These are phyloP conservation scores for Tolypocladium tundrense DNA, from an alignment of 2,329 filamentous ascomycete species.

Conservation along the genomic window DNA sequence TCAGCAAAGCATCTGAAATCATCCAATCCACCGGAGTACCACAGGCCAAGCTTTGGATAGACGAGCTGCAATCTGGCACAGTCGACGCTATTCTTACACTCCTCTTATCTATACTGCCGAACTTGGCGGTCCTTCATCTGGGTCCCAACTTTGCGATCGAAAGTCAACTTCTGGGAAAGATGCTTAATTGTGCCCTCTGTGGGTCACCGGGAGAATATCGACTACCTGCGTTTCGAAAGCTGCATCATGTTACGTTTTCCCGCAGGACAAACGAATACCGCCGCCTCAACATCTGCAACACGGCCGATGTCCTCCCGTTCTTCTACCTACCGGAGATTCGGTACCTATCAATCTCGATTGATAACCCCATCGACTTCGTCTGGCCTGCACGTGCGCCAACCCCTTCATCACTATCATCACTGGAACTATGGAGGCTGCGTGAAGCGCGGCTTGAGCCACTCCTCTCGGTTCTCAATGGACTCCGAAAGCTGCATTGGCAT, in stretches of 20 bases:
- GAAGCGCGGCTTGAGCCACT: slow-evolving; percentile 4
- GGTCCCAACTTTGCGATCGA: slow-evolving; percentile 1
- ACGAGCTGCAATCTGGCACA: background rate
- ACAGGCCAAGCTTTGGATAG: background rate
- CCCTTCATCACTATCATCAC: background rate
- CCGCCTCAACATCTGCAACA: background rate
- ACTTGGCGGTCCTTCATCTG: slow-evolving; percentile 1
- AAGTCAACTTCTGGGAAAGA: background rate
- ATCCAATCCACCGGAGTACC: background rate
- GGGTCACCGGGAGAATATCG: background rate
- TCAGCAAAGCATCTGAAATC: background rate
- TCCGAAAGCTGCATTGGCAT: background rate
- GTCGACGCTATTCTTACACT: slow-evolving; percentile 4
- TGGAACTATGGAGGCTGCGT: slow-evolving; percentile 5
- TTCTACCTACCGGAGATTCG: slow-evolving; percentile 5
- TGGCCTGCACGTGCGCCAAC: slow-evolving; percentile 2
- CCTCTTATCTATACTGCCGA: slow-evolving; percentile 1
- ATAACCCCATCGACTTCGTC: slow-evolving; percentile 3
- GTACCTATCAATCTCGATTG: slow-evolving; percentile 2
- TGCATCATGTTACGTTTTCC: background rate
- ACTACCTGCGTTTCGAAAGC: background rate
- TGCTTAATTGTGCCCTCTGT: slow-evolving; percentile 3
- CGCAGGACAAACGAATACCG: background rate
- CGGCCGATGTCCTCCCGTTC: background rate
- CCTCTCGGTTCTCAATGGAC: background rate